Percentiles rank a stretch among this genome's conserved stretches.
Conservation (phyloP, 164 flowering plant species). For the Piper betle region DNA sequence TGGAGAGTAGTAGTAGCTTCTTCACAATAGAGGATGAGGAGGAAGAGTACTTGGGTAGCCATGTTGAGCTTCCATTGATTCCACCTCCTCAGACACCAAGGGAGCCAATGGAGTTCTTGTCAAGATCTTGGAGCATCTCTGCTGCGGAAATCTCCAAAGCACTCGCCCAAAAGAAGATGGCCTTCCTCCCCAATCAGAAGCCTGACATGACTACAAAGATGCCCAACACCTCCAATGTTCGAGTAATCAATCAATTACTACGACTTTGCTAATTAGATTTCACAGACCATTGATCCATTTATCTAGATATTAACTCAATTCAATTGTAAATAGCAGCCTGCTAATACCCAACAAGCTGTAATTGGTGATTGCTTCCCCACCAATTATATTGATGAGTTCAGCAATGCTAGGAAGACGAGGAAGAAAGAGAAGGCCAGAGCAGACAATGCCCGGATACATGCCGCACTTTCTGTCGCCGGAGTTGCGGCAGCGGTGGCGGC, state of each 20-base stretch:
- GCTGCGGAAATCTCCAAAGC: conserved; percentile 76
- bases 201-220: conserved; percentile 1
- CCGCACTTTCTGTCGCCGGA: conserved; percentile 67
- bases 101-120: conserved; percentile 87
- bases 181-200: not conserved
- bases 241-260: too few species aligned
- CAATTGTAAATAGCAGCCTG: not conserved
- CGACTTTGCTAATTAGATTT: too few species aligned
- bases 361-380: conserved; percentile 73
- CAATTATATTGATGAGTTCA: conserved; percentile 20
- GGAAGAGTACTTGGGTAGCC: conserved; percentile 12
- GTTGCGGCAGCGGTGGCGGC: conserved; percentile 82
- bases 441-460: conserved; percentile 62
- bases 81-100: conserved; percentile 83
- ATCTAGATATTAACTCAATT: not conserved
- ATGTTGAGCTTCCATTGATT: conserved; percentile 15
- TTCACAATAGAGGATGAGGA: conserved; percentile 20
- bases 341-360: conserved; percentile 5
- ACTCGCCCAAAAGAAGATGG: conserved; percentile 45
- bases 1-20: not conserved
- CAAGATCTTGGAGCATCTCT: conserved; percentile 90
- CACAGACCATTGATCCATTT: too few species aligned
- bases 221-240: not conserved
- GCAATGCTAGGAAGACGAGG: conserved; percentile 23
- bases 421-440: conserved; percentile 64